Percentiles rank a stretch among this genome's conserved stretches.
Evolutionary conservation across 768 basidiomycete species (phyloP).

Genomic region (Sutorius australiensis): DNA sequence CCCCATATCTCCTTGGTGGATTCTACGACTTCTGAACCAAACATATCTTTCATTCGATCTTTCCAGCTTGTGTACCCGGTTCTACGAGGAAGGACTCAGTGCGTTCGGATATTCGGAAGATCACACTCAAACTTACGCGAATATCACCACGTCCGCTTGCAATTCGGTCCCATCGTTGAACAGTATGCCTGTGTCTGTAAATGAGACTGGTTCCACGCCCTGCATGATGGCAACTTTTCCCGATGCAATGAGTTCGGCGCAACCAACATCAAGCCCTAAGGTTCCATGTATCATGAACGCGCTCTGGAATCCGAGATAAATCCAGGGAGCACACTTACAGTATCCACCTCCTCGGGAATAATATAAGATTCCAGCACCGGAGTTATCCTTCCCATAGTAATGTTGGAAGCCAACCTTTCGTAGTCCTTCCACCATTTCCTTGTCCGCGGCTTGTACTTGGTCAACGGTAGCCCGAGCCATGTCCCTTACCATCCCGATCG

Average conservation of each 20-base stretch:
- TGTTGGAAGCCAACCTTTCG: constrained; percentile 2
- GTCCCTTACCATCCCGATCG: background rate
- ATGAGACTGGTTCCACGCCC: constrained; percentile 3
- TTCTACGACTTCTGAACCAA: background rate
- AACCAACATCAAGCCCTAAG: constrained; percentile 7
- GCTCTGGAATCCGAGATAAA: background rate
- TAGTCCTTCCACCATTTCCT: constrained; percentile 2
- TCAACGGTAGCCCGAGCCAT: background rate
- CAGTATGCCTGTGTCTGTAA: background rate
- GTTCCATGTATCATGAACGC: background rate
- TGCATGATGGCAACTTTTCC: background rate
- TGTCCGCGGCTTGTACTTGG: background rate
- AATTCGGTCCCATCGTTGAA: background rate
- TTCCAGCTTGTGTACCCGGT: constrained; percentile 7
- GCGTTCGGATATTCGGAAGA: background rate
- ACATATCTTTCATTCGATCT: constrained; percentile 1
- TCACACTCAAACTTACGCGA: background rate
- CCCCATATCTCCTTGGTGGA: constrained; percentile 6
- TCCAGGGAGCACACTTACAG: background rate
- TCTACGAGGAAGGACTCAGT: background rate
- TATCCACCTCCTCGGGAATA: constrained; percentile 4
- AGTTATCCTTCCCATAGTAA: background rate
- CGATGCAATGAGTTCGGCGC: constrained; percentile 1
- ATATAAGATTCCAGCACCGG: constrained; percentile 1
- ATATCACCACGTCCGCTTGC: constrained; percentile 2